These are phyloP conservation scores for Crataegus laevigata DNA, from an alignment of 306 rosid genomes.

Conservation along the genomic window DNA sequence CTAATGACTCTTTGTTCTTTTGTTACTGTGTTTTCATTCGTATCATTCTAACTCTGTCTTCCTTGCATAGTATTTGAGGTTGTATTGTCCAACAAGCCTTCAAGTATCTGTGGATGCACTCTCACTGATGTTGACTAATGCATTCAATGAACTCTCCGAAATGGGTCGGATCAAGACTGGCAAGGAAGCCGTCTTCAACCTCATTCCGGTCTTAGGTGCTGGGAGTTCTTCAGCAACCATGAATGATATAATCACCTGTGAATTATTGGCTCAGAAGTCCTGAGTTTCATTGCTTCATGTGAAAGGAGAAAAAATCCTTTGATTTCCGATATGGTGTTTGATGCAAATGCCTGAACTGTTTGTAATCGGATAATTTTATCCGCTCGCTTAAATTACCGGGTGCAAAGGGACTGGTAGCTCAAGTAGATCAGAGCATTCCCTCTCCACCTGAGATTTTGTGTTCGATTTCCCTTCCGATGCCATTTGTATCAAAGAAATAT, in stretches of 20 bases:
- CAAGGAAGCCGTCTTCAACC: constrained; percentile 66
- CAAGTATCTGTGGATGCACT: constrained; percentile 39
- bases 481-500: no score
- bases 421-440: no score
- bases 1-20: neutral
- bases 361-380: neutral
- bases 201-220: constrained; percentile 73
- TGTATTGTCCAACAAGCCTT: constrained; percentile 58
- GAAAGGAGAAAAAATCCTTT: neutral
- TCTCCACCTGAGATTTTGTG: no score
- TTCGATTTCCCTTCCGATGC: no score
- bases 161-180: constrained; percentile 28
- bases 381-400: no score
- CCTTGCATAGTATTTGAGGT: constrained; percentile 60
- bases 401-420: no score
- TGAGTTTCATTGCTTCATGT: constrained; percentile 22
- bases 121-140: constrained; percentile 40
- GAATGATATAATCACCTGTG: constrained; percentile 67
- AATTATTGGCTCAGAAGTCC: constrained; percentile 58
- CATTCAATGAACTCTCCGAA: constrained; percentile 50
- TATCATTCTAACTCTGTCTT: neutral
- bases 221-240: constrained; percentile 59
- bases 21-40: neutral
- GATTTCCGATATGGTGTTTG: neutral
- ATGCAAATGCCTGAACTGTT: neutral